phyloP scores from a whole-genome alignment of 1,284 basidiomycete species.

The Sporisorium scitamineum region DNA sequence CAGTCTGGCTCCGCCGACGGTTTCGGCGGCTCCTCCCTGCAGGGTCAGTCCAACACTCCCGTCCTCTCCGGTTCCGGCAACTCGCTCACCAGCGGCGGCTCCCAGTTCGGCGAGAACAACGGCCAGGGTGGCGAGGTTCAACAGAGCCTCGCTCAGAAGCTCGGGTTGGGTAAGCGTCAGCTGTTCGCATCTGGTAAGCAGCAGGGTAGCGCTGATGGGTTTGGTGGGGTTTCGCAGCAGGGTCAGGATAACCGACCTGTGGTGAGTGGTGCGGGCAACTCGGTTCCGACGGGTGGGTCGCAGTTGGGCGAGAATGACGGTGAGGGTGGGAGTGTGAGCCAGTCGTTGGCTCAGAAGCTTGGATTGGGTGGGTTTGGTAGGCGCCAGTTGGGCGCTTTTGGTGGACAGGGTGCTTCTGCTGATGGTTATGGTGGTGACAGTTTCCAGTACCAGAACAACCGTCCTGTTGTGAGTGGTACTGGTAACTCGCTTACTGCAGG shows the following conservation, averaged over 20 bases:
- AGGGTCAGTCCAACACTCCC: slow-evolving; percentile 25
- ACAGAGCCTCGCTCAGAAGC: slow-evolving; percentile 29
- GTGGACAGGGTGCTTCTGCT: slow-evolving; percentile 24
- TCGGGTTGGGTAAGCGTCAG: slow-evolving; percentile 28
- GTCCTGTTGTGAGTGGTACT: slow-evolving; percentile 30
- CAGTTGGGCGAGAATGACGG: slow-evolving; percentile 32
- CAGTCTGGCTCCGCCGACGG: slow-evolving; percentile 25
- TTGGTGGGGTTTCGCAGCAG: slow-evolving; percentile 21
- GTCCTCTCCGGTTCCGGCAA: slow-evolving; percentile 20
- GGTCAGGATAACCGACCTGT: slow-evolving; percentile 28
- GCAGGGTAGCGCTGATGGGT: slow-evolving; percentile 22
- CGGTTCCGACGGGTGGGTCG: slow-evolving; percentile 25
- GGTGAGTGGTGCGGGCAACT: slow-evolving; percentile 31
- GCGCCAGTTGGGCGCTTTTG: slow-evolving; percentile 25
- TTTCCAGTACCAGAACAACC: slow-evolving; percentile 33
- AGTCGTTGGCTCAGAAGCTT: slow-evolving; percentile 27
- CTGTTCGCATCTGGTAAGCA: slow-evolving; percentile 31
- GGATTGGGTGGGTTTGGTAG: slow-evolving; percentile 21
- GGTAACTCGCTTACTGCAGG: slow-evolving; percentile 35
- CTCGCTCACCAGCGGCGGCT: slow-evolving; percentile 21
- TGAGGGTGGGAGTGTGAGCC: slow-evolving; percentile 18
- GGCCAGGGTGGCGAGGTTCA: slow-evolving; percentile 22
- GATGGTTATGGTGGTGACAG: slow-evolving; percentile 23
- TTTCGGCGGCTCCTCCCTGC: slow-evolving; percentile 19
- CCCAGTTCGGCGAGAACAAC: slow-evolving; percentile 26